Conservation (phyloP, 768 basidiomycete species). For the Chalciporus chontae region DNA sequence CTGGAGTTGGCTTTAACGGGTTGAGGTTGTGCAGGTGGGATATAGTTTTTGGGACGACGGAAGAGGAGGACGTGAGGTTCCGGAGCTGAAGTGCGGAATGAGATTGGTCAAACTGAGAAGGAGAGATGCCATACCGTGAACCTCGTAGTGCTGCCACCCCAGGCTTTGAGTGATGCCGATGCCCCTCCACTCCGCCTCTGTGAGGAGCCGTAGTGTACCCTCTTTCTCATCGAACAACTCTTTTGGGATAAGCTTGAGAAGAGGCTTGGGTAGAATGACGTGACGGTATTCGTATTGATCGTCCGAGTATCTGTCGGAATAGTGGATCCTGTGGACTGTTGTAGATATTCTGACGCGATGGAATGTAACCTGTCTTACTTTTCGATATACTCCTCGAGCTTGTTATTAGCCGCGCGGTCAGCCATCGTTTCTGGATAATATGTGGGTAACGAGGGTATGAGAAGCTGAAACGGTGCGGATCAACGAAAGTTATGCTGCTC, state of each 20-base stretch:
- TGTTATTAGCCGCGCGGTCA: constrained; percentile 40
- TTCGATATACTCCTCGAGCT: constrained; percentile 75
- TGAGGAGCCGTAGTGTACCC: constrained; percentile 76
- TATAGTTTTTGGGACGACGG: constrained; percentile 72
- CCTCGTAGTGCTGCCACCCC: constrained; percentile 97
- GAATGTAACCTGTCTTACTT: constrained; percentile 46
- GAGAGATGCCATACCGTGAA: constrained; percentile 64
- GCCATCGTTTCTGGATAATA: constrained; percentile 21
- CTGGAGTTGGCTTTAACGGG: constrained; percentile 39
- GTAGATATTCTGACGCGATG: constrained; percentile 16
- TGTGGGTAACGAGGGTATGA: constrained; percentile 6
- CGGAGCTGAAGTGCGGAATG: constrained; percentile 52
- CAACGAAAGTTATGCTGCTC: not conserved
- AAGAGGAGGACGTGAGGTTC: constrained; percentile 95
- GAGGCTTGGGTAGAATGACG: constrained; percentile 92
- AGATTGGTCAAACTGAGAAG: constrained; percentile 7
- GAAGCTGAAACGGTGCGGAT: not conserved
- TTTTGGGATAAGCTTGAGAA: constrained; percentile 92
- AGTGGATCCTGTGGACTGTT: constrained; percentile 62
- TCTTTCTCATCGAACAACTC: constrained; percentile 74
- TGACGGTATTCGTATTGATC: constrained; percentile 94
- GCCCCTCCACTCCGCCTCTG: constrained; percentile 91
- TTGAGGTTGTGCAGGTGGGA: constrained; percentile 46
- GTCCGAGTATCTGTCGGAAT: constrained; percentile 90
- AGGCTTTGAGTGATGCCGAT: constrained; percentile 95